Conservation (phyloP, 352 stramenopile species). For the Pythium grandisporangium region DNA sequence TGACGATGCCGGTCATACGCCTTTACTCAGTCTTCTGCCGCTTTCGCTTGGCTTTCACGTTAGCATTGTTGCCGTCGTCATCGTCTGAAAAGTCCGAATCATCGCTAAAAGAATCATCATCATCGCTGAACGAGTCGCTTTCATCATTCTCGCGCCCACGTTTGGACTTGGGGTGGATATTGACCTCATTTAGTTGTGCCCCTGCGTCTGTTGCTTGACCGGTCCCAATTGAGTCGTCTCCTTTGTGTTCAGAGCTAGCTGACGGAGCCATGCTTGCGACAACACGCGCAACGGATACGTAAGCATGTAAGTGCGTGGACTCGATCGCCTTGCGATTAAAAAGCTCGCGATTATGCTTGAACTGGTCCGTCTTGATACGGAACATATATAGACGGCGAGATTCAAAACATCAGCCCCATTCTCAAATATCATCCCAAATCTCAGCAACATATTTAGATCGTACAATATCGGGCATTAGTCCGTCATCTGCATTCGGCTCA, state of each 20-base stretch:
- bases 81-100: slow-evolving; percentile 18
- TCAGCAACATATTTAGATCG: neutral
- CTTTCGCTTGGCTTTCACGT: too few species aligned
- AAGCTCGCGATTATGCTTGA: slow-evolving; percentile 67
- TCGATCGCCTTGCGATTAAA: slow-evolving; percentile 60
- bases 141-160: neutral
- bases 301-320: slow-evolving; percentile 47
- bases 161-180: neutral
- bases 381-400: neutral
- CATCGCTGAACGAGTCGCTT: slow-evolving; percentile 12
- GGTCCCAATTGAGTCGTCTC: too few species aligned
- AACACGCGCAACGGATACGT: slow-evolving; percentile 4
- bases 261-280: too few species aligned
- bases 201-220: too few species aligned
- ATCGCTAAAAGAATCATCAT: slow-evolving; percentile 26
- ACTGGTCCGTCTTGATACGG: slow-evolving; percentile 75
- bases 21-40: too few species aligned
- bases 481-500: slow-evolving; percentile 86
- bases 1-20: too few species aligned
- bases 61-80: slow-evolving; percentile 1
- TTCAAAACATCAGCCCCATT: neutral
- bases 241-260: too few species aligned
- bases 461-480: slow-evolving; percentile 87
- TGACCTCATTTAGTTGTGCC: too few species aligned
- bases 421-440: neutral